These are phyloP conservation scores for Verbena officinalis DNA, from an alignment of 257 asterid genomes.

Conservation along the genomic window DNA sequence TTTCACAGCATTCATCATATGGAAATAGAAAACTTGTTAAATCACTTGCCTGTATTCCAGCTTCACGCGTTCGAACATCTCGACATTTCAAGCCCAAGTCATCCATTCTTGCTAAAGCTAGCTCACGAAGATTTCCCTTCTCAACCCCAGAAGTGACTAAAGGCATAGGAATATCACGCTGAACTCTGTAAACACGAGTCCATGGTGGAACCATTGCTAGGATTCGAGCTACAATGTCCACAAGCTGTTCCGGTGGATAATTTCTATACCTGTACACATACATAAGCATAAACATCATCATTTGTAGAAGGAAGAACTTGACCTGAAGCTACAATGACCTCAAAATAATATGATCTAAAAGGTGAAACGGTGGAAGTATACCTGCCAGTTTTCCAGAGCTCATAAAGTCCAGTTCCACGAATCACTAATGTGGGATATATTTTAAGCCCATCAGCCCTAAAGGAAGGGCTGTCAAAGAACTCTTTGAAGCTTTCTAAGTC, in stretches of 20 bases:
- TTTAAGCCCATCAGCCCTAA: constrained; percentile 96
- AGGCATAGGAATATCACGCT: constrained; percentile 99
- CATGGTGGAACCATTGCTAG: constrained; percentile 97
- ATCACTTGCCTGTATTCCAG: constrained; percentile 89
- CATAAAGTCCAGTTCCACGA: constrained; percentile 99
- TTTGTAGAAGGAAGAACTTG: constrained; percentile 8
- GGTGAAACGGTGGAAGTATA: constrained; percentile 21
- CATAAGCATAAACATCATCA: constrained; percentile 17
- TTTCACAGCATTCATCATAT: constrained; percentile 5
- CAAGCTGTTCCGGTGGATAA: constrained; percentile 99
- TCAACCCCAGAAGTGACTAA: constrained; percentile 98
- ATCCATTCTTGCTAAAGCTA: constrained; percentile 97
- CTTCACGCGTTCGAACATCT: constrained; percentile 98
- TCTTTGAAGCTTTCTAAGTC: constrained; percentile 98
- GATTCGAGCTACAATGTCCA: constrained; percentile 95
- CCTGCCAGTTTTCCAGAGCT: constrained; percentile 99
- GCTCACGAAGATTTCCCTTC: constrained; percentile 97
- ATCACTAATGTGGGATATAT: constrained; percentile 96
- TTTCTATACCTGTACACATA: constrained; percentile 68
- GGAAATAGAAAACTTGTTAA: not conserved
- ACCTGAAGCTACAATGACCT: constrained; percentile 20
- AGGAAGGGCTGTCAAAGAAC: constrained; percentile 92
- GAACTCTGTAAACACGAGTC: constrained; percentile 99
- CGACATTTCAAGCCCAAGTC: constrained; percentile 98
- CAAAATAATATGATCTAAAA: constrained; percentile 5